phyloP scores from a whole-genome alignment of 228 moss, liverwort and hornwort species.

The Sphagnum magellanicum region DNA sequence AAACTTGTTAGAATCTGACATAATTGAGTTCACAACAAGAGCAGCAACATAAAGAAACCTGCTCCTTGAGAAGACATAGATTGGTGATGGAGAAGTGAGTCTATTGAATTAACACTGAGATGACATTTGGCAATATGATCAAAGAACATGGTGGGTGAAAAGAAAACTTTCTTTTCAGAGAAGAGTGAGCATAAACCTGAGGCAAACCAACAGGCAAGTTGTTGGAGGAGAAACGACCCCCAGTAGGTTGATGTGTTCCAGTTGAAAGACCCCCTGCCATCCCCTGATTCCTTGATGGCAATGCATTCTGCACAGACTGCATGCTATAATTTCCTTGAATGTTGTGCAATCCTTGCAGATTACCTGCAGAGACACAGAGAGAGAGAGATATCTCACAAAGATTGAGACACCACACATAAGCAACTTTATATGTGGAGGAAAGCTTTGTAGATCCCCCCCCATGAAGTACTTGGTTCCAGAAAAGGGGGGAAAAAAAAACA shows the following conservation, averaged over 20 bases:
- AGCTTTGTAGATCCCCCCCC: neutral
- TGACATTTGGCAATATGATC: too few species aligned
- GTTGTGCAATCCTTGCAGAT: slow-evolving; percentile 68
- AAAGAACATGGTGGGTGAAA: too few species aligned
- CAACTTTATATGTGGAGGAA: neutral
- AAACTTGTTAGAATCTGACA: too few species aligned
- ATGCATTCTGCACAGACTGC: slow-evolving; percentile 69
- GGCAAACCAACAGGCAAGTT: slow-evolving; percentile 61
- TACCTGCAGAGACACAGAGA: slow-evolving; percentile 19
- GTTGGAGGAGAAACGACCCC: slow-evolving; percentile 56
- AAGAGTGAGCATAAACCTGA: slow-evolving; percentile 32
- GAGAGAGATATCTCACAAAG: neutral
- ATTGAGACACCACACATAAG: neutral
- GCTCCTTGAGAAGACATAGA: too few species aligned
- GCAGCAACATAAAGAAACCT: too few species aligned
- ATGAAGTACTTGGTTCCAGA: too few species aligned
- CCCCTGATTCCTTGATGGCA: slow-evolving; percentile 66
- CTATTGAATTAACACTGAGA: too few species aligned
- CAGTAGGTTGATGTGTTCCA: slow-evolving; percentile 59
- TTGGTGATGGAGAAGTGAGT: too few species aligned
- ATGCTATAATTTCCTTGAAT: slow-evolving; percentile 57
- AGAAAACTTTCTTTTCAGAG: too few species aligned
- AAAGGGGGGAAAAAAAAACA: too few species aligned
- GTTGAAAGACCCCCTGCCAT: slow-evolving; percentile 69
- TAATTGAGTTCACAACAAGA: too few species aligned